Conservation (phyloP, 2,329 filamentous ascomycete genomes). For the Sclerotinia nivalis region DNA sequence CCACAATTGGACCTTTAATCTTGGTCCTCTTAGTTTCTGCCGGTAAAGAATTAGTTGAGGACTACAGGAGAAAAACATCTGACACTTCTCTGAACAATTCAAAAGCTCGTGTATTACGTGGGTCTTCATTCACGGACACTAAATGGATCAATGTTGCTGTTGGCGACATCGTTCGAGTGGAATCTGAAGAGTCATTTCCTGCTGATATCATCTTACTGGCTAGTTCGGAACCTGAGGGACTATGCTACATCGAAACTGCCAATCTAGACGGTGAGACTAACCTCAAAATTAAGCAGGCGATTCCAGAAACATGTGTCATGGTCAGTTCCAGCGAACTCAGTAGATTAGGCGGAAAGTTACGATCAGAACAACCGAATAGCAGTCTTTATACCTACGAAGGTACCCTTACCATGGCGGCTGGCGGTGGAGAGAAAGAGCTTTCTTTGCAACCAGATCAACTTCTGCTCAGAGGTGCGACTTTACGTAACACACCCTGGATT, state of each 20-base stretch:
- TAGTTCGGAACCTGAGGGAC: slow-evolving; percentile 92
- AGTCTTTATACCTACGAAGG: slow-evolving; percentile 98
- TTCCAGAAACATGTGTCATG: slow-evolving; percentile 86
- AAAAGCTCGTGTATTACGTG: slow-evolving; percentile 78
- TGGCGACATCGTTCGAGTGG: slow-evolving; percentile 87
- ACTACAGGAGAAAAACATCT: slow-evolving; percentile 84
- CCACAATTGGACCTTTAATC: slow-evolving; percentile 90
- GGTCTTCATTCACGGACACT: slow-evolving; percentile 79
- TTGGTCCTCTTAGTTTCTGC: slow-evolving; percentile 94
- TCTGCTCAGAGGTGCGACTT: slow-evolving; percentile 84
- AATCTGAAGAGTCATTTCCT: slow-evolving; percentile 93
- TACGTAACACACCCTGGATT: slow-evolving; percentile 96
- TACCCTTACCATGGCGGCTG: slow-evolving; percentile 85
- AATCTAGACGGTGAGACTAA: slow-evolving; percentile 98
- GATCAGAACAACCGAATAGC: slow-evolving; percentile 97
- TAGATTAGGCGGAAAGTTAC: slow-evolving; percentile 79
- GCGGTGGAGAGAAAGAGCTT: slow-evolving; percentile 90
- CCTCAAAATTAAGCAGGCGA: slow-evolving; percentile 95
- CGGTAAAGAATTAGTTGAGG: slow-evolving; percentile 90
- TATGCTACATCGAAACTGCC: slow-evolving; percentile 98
- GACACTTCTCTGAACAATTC: slow-evolving; percentile 88
- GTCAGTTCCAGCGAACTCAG: slow-evolving; percentile 86
- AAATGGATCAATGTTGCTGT: slow-evolving; percentile 94
- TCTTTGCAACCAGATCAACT: slow-evolving; percentile 90
- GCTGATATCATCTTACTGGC: slow-evolving; percentile 90